Percentiles rank a stretch among this genome's conserved stretches.
Evolutionary conservation across 169 alveolate genomes (phyloP).

Genomic region (Babesia sp.): DNA sequence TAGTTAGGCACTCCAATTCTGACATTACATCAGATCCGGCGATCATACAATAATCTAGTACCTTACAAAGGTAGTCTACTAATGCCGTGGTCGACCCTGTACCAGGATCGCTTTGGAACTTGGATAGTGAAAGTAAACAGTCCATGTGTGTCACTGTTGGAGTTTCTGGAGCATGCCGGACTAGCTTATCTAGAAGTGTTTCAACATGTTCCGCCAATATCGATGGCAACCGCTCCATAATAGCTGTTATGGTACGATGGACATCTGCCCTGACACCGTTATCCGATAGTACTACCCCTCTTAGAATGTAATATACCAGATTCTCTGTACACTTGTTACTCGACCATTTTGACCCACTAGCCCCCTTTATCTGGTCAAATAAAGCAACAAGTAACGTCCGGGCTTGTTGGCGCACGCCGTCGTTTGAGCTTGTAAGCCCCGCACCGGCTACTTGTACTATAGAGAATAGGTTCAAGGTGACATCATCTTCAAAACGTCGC

Average conservation of each 20-base stretch:
- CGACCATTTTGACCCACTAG: neutral
- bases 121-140: conserved; percentile 42
- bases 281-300: conserved; percentile 34
- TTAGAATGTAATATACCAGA: conserved; percentile 16
- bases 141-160: conserved; percentile 35
- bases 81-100: neutral
- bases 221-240: conserved; percentile 22
- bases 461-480: conserved; percentile 34
- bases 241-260: conserved; percentile 2
- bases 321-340: conserved; percentile 33
- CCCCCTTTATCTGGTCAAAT: neutral
- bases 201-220: conserved; percentile 14
- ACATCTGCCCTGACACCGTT: conserved; percentile 19
- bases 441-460: conserved; percentile 55
- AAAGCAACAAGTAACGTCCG: conserved; percentile 20
- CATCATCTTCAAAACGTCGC: conserved; percentile 44
- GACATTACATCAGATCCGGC: neutral
- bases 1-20: conserved; percentile 49
- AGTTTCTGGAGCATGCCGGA: conserved; percentile 26
- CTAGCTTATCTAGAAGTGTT: conserved; percentile 16
- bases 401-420: conserved; percentile 40
- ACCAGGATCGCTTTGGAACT: neutral
- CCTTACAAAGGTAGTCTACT: conserved; percentile 30
- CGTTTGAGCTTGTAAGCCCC: neutral
- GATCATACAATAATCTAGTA: neutral